These are phyloP conservation scores for Meira miltonrushii DNA, from an alignment of 1,284 basidiomycete genomes.

Conservation along the genomic window DNA sequence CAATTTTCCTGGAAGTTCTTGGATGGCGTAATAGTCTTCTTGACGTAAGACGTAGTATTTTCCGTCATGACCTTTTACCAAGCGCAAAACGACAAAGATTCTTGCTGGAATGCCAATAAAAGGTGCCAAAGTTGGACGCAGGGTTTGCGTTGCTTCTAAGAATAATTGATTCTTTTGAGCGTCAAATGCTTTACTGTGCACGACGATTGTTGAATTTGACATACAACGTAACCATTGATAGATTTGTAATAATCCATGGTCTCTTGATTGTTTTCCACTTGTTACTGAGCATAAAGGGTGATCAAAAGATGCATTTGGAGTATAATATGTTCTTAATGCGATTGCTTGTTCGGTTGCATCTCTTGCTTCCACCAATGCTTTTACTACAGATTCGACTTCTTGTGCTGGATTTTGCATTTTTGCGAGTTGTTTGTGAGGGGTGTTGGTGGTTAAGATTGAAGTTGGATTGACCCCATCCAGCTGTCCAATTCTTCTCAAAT, in stretches of 20 bases:
- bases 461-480: neutral
- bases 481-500: neutral
- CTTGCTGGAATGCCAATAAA: constrained; percentile 14
- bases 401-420: constrained; percentile 43
- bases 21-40: constrained; percentile 39
- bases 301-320: constrained; percentile 45
- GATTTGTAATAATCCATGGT: constrained; percentile 43
- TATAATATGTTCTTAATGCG: constrained; percentile 37
- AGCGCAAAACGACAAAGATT: constrained; percentile 39
- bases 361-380: constrained; percentile 41
- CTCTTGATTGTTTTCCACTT: constrained; percentile 34
- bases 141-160: constrained; percentile 5
- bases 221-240: constrained; percentile 48
- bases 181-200: constrained; percentile 33
- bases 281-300: constrained; percentile 44
- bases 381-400: constrained; percentile 42
- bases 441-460: neutral
- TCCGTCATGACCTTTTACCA: constrained; percentile 40
- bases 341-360: constrained; percentile 42
- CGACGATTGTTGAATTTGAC: constrained; percentile 37
- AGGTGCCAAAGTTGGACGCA: constrained; percentile 5
- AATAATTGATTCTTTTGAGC: constrained; percentile 23
- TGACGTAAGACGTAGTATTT: constrained; percentile 49
- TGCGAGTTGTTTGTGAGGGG: neutral
- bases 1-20: constrained; percentile 13